A percentile compares a stretch with the other conserved stretches of the same genome.
Conservation (phyloP, 805 yeast species). For the Yamadazyma sp. region DNA sequence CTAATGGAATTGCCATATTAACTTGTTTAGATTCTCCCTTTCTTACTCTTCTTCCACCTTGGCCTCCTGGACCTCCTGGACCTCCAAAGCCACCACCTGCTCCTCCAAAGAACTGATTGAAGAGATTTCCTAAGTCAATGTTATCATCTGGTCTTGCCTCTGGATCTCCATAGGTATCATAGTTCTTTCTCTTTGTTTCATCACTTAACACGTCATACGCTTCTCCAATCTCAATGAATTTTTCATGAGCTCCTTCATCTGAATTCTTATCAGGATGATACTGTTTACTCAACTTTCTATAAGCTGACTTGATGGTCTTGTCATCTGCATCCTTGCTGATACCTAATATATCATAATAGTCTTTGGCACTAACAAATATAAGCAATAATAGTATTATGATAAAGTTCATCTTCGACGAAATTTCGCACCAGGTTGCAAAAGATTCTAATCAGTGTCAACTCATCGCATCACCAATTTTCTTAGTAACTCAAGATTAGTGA, state of each 20-base stretch:
- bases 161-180: conserved; percentile 76
- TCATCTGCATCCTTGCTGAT: conserved; percentile 67
- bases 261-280: conserved; percentile 95
- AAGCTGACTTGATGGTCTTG: conserved; percentile 80
- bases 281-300: conserved; percentile 74
- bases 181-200: conserved; percentile 61
- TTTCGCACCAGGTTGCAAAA: conserved; percentile 1
- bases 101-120: conserved; percentile 41
- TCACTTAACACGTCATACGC: conserved; percentile 87
- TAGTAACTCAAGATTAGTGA: too few relatives aligned
- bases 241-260: conserved; percentile 77
- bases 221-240: conserved; percentile 86
- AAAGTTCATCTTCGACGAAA: conserved; percentile 5
- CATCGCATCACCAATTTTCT: not conserved
- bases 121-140: conserved; percentile 54
- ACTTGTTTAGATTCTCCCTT: conserved; percentile 64
- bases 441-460: not conserved
- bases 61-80: conserved; percentile 4
- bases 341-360: conserved; percentile 65
- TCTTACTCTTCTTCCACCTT: conserved; percentile 39
- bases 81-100: conserved; percentile 36
- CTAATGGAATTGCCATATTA: conserved; percentile 52
- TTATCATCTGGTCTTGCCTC: conserved; percentile 33
- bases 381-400: conserved; percentile 6
- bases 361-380: conserved; percentile 28